Percentiles rank a stretch among this genome's conserved stretches.
These are phyloP conservation scores for Ascosphaera aggregata DNA, from an alignment of 2,329 filamentous ascomycete genomes.

Conservation along the genomic window DNA sequence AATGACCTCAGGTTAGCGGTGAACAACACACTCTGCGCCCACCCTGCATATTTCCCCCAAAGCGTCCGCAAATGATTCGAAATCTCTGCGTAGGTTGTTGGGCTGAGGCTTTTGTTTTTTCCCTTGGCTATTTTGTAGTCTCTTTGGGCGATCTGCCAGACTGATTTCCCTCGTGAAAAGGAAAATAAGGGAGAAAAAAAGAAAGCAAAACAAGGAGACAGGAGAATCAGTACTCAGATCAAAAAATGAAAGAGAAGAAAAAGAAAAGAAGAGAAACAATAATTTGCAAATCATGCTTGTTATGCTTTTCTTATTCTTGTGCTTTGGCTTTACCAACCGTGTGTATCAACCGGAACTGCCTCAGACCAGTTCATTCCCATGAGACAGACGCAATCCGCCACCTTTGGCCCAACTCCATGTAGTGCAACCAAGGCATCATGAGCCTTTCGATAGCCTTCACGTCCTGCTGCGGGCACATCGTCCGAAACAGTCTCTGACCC, in stretches of 20 bases:
- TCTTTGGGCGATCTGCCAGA: slow-evolving; percentile 93
- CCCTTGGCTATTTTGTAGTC: slow-evolving; percentile 82
- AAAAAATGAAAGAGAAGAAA: background rate
- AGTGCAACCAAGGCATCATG: slow-evolving; percentile 59
- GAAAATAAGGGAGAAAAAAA: background rate
- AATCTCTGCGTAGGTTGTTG: slow-evolving; percentile 69
- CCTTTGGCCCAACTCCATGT: slow-evolving; percentile 84
- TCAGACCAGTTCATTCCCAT: slow-evolving; percentile 96
- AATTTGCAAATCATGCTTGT: too few species aligned
- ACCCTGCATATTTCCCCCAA: slow-evolving; percentile 87
- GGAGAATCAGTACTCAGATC: background rate
- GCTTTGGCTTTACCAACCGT: slow-evolving; percentile 26
- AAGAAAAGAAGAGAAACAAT: slow-evolving; percentile 3
- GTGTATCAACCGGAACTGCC: slow-evolving; percentile 86
- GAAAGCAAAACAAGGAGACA: background rate
- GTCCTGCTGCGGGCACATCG: slow-evolving; percentile 25
- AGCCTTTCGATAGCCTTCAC: slow-evolving; percentile 50
- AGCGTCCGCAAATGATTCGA: slow-evolving; percentile 71
- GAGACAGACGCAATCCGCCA: slow-evolving; percentile 85
- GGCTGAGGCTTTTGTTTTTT: slow-evolving; percentile 67
- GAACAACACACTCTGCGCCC: slow-evolving; percentile 94
- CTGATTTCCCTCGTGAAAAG: slow-evolving; percentile 15
- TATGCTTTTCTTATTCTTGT: background rate
- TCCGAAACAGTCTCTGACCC: slow-evolving; percentile 27
- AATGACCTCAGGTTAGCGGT: slow-evolving; percentile 80